These are phyloP conservation scores for Symbiodinium pilosum DNA, from an alignment of 73 alveolate genomes.

Conservation along the genomic window DNA sequence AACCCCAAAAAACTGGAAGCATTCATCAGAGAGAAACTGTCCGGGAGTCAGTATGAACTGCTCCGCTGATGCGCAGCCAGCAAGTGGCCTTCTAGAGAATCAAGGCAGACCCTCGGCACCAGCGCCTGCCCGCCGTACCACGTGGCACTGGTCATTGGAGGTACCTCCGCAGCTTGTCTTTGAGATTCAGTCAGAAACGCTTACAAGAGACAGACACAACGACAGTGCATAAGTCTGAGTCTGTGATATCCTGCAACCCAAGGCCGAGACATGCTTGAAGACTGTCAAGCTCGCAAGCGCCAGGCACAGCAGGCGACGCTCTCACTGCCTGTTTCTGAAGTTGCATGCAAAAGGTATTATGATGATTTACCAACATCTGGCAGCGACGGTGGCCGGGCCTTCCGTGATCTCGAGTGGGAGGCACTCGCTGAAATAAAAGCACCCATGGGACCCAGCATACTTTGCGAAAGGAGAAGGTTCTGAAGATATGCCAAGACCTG, in stretches of 20 bases:
- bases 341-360: conserved; percentile 27
- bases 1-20: conserved; percentile 69
- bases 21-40: conserved; percentile 70
- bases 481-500: conserved; percentile 80
- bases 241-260: not conserved
- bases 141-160: conserved; percentile 90
- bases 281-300: conserved; percentile 93
- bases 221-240: not conserved
- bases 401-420: conserved; percentile 95
- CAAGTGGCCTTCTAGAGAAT: not conserved
- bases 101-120: conserved; percentile 80
- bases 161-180: conserved; percentile 34
- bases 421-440: not conserved
- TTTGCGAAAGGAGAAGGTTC: conserved; percentile 71
- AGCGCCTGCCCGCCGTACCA: conserved; percentile 95
- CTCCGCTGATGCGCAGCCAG: not conserved
- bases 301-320: not conserved
- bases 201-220: not conserved
- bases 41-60: not conserved
- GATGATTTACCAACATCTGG: conserved; percentile 92
- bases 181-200: not conserved
- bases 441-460: too few species aligned
- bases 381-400: conserved; percentile 81
- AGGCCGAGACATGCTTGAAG: conserved; percentile 89
- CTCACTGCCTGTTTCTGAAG: too few species aligned